Percentiles rank a stretch among this genome's conserved stretches.
phyloP scores from a whole-genome alignment of 352 stramenopile genomes.

The Globisporangium iwayamae region DNA sequence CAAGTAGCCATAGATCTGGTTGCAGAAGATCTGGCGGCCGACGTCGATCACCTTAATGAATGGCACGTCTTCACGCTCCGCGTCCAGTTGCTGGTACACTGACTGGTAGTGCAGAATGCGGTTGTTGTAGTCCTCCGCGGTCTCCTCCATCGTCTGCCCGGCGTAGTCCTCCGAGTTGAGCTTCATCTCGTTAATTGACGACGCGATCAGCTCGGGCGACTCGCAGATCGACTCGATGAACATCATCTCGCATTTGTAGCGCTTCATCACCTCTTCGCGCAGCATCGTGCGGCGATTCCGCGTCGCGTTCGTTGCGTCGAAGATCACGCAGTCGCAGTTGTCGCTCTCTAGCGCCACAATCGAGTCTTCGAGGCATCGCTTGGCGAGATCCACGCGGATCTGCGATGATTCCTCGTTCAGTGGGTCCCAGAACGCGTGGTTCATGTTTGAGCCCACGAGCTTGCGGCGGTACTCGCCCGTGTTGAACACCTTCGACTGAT shows the following conservation, averaged over 20 bases:
- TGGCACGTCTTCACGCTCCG: conserved; percentile 48
- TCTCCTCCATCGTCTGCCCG: conserved; percentile 66
- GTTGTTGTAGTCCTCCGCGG: conserved; percentile 66
- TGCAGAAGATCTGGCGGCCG: conserved; percentile 77
- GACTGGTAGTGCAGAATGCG: conserved; percentile 80
- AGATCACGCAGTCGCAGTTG: conserved; percentile 75
- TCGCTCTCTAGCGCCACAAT: conserved; percentile 63
- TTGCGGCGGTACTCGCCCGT: conserved; percentile 76
- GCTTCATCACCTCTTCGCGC: conserved; percentile 42
- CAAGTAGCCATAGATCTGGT: conserved; percentile 83
- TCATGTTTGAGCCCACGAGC: conserved; percentile 61
- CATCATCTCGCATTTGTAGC: conserved; percentile 77
- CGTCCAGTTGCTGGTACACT: conserved; percentile 62
- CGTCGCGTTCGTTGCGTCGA: conserved; percentile 84
- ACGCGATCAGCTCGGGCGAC: conserved; percentile 63
- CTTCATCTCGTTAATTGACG: conserved; percentile 86
- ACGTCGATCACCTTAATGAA: conserved; percentile 86
- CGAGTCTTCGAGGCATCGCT: conserved; percentile 68
- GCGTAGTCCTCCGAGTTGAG: conserved; percentile 79
- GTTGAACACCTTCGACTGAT: conserved; percentile 81
- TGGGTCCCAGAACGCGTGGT: conserved; percentile 81
- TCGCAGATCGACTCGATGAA: conserved; percentile 85
- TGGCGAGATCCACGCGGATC: conserved; percentile 67
- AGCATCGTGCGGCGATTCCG: conserved; percentile 60
- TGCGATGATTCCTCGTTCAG: conserved; percentile 66